Conservation (phyloP, 148 eudicot species). For the Silene conica region DNA sequence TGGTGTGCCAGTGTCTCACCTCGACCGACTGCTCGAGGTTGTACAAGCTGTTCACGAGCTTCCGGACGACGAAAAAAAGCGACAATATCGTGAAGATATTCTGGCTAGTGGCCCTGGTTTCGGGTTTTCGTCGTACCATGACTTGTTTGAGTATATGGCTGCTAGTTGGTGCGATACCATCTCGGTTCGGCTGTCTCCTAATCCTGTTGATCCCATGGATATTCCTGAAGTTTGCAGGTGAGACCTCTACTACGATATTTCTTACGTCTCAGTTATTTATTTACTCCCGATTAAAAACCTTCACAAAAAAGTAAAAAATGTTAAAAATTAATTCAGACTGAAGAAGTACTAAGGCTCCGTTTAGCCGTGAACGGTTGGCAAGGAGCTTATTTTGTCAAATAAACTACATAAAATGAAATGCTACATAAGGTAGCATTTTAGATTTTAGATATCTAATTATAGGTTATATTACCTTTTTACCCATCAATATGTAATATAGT, state of each 20-base stretch:
- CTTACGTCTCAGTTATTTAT: too few relatives aligned
- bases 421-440: too few relatives aligned
- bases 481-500: too few relatives aligned
- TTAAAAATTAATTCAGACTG: too few relatives aligned
- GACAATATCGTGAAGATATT: constrained; percentile 27
- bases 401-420: too few relatives aligned
- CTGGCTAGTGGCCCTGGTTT: constrained; percentile 19
- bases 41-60: constrained; percentile 39
- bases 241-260: neutral
- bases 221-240: constrained; percentile 37
- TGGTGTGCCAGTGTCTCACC: constrained; percentile 23
- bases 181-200: constrained; percentile 33
- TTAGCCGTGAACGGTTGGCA: too few relatives aligned
- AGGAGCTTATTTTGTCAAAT: too few relatives aligned
- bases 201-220: constrained; percentile 19
- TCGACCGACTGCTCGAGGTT: constrained; percentile 25
- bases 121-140: constrained; percentile 41
- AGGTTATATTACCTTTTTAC: too few relatives aligned
- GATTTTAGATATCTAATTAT: too few relatives aligned
- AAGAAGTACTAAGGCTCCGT: too few relatives aligned
- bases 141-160: constrained; percentile 46
- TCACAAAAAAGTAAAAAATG: too few relatives aligned
- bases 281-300: too few relatives aligned
- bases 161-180: constrained; percentile 74
- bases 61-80: constrained; percentile 24